Base-by-base conservation (phyloP, 2,329 filamentous ascomycete species). In the Fusarium sp. region DNA sequence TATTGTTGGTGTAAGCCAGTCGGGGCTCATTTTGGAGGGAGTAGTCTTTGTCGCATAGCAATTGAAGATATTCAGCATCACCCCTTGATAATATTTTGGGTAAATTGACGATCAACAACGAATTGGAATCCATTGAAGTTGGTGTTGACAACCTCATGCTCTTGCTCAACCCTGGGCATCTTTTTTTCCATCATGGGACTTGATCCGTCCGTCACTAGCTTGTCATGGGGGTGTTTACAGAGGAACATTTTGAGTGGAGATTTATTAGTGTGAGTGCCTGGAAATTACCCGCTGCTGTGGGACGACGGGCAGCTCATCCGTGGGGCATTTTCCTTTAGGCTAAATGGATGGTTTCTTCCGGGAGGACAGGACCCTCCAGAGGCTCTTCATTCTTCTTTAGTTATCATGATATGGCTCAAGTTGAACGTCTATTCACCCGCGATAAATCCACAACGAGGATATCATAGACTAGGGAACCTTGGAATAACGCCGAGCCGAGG, bases 201-300 rank as follows among this genome's bases (percentile, higher is more conserved):
- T 54, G 58, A 58, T 54, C 30, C 23, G 6, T 54, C 30, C 23
- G 6, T 30, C 30, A 40, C 48, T 52, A 38, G 23, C 6, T 52
- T 38, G 27, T 33, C 27, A 65, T 49, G 45, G 26, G 56, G 52
- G 62, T 40, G 62, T 58, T 64, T 64, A 38, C 42, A 57, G 60
- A 64, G 49, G 23, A 64, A 64, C 32, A 44, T 64, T 49, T 64
- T 33, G 35, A 37, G 63, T 65, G 63, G 60, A 30, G 60, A 38
- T 55, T 38, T 13, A 27, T 38, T 13, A 27, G 57, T 67, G 42
- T 35, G 48, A 44, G 57, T 69, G 56, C 64, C 64, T 74, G 64
- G 56, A 65, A 73, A 73, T 74, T 76, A 76, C 53, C 73, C 73
- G 74, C 61, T 57, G 30, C 38, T 68, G 66, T 75, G 73, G 73